Evolutionary conservation across 2,329 filamentous ascomycete species (phyloP).

Genomic region (Pseudogymnoascus sp.): DNA sequence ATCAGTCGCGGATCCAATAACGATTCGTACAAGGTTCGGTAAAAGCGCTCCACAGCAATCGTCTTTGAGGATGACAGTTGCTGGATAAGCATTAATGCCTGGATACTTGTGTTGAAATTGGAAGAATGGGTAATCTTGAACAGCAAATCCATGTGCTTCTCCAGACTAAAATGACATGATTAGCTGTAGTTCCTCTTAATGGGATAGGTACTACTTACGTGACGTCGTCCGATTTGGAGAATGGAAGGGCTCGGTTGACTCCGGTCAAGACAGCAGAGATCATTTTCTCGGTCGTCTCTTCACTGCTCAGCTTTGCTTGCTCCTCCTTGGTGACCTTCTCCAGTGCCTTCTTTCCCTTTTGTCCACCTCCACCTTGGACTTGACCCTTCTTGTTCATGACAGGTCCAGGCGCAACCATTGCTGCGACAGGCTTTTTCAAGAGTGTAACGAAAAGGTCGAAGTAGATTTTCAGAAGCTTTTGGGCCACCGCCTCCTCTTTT

Average conservation of each 20-base stretch:
- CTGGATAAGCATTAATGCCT: slow-evolving; percentile 90
- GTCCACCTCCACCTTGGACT: slow-evolving; percentile 45
- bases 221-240: slow-evolving; percentile 71
- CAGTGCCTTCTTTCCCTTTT: slow-evolving; percentile 43
- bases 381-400: slow-evolving; percentile 42
- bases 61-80: slow-evolving; percentile 78
- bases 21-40: slow-evolving; percentile 91
- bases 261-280: slow-evolving; percentile 86
- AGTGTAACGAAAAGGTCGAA: slow-evolving; percentile 81
- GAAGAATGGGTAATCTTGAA: slow-evolving; percentile 95
- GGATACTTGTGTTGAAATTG: slow-evolving; percentile 97
- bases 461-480: slow-evolving; percentile 79
- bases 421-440: slow-evolving; percentile 50
- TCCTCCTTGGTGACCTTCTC: slow-evolving; percentile 31
- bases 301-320: slow-evolving; percentile 31
- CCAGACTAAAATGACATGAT: slow-evolving; percentile 47
- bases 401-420: slow-evolving; percentile 31
- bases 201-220: slow-evolving; percentile 42
- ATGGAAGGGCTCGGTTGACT: slow-evolving; percentile 92
- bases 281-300: slow-evolving; percentile 70
- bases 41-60: slow-evolving; percentile 81
- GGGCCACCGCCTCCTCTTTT: slow-evolving; percentile 74
- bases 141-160: slow-evolving; percentile 84
- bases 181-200: slow-evolving; percentile 13
- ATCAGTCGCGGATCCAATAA: slow-evolving; percentile 81